Conservation (phyloP, 805 yeast genomes). For the Candida michaelii region DNA sequence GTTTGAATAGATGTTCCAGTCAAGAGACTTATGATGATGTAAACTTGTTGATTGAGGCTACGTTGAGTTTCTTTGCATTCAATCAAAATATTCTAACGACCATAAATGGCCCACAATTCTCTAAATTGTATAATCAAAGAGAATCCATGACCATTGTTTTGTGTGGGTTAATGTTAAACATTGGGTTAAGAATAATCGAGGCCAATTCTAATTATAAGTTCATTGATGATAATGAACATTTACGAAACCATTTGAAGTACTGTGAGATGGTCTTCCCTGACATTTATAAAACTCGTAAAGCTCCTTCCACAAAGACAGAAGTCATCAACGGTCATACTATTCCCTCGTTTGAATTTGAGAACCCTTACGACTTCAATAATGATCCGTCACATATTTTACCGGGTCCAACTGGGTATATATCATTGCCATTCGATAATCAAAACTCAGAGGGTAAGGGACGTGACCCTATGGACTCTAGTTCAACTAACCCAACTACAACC, state of each 20-base stretch:
- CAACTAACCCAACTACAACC: not conserved
- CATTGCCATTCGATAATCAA: conserved; percentile 8
- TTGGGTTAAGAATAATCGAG: conserved; percentile 24
- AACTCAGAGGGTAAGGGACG: no score
- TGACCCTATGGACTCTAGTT: not conserved
- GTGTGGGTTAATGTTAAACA: conserved; percentile 20
- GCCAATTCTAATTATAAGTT: conserved; percentile 17
- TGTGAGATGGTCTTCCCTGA: conserved; percentile 24
- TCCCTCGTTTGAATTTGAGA: not conserved
- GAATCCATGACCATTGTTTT: conserved; percentile 21
- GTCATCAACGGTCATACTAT: not conserved
- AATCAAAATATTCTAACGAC: conserved; percentile 7
- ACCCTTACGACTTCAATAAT: not conserved
- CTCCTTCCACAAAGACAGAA: not conserved
- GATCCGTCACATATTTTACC: conserved; percentile 10
- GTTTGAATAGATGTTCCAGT: conserved; percentile 30
- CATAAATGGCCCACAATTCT: not conserved
- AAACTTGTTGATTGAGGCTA: conserved; percentile 24
- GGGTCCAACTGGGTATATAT: conserved; percentile 18
- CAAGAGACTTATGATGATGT: conserved; percentile 29
- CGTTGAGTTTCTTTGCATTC: conserved; percentile 18
- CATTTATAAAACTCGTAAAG: conserved; percentile 8
- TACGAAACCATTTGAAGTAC: conserved; percentile 18
- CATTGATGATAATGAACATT: conserved; percentile 17
- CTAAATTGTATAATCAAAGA: conserved; percentile 17